Percentiles rank a stretch among this genome's conserved stretches.
Conservation (phyloP, 768 basidiomycete species). For the Termitomyces sp. region DNA sequence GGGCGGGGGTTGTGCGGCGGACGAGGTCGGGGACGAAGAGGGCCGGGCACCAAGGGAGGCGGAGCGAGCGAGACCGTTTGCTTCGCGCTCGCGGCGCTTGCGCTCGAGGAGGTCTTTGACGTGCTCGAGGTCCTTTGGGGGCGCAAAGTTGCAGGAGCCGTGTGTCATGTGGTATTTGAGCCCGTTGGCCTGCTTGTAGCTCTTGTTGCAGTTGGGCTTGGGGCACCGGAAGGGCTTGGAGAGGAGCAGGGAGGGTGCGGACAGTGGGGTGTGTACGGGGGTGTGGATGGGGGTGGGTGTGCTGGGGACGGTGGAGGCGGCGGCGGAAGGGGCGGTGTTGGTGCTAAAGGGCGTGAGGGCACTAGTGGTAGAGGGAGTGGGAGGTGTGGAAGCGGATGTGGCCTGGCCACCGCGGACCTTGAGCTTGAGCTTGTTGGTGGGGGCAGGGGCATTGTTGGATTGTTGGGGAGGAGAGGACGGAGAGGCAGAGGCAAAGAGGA, state of each 20-base stretch:
- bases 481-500: constrained; percentile 17
- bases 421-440: constrained; percentile 17
- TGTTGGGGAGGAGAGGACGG: neutral
- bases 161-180: constrained; percentile 94
- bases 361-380: constrained; percentile 19
- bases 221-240: constrained; percentile 92
- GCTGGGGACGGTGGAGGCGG: constrained; percentile 3
- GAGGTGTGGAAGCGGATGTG: constrained; percentile 14
- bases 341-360: constrained; percentile 10
- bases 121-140: constrained; percentile 79
- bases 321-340: neutral
- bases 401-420: constrained; percentile 14
- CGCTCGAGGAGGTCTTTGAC: constrained; percentile 68
- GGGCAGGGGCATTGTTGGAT: neutral
- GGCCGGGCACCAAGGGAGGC: constrained; percentile 9
- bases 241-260: constrained; percentile 57
- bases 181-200: constrained; percentile 93
- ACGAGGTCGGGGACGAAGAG: neutral
- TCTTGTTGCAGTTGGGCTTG: constrained; percentile 93
- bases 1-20: neutral
- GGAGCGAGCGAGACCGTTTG: constrained; percentile 8
- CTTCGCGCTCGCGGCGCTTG: constrained; percentile 40
- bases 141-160: constrained; percentile 90
- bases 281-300: constrained; percentile 16
- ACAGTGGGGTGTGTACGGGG: constrained; percentile 32